phyloP scores from a whole-genome alignment of 2,329 filamentous ascomycete genomes.

The Epichloe scottii region DNA sequence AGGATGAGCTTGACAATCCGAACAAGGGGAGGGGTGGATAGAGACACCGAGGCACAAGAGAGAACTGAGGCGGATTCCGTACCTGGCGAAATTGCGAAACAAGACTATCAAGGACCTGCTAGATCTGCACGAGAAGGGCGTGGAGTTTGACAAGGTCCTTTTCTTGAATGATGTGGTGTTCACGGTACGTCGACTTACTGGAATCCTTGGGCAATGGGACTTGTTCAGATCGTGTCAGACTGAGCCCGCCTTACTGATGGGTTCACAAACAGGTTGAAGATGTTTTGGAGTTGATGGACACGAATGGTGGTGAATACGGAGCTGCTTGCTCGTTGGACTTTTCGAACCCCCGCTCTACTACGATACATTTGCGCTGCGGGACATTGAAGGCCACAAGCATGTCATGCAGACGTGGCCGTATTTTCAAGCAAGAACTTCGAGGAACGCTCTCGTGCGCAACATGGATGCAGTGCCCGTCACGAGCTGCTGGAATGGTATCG shows the following conservation, averaged over 20 bases:
- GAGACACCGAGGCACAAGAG: conserved; percentile 38
- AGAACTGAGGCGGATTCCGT: conserved; percentile 55
- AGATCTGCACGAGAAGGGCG: conserved; percentile 34
- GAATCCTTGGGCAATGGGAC: neutral
- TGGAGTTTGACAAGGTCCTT: conserved; percentile 44
- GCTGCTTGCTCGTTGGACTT: conserved; percentile 53
- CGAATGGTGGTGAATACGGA: conserved; percentile 44
- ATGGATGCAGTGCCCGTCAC: conserved; percentile 30
- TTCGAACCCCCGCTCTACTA: conserved; percentile 39
- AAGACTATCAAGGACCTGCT: conserved; percentile 46
- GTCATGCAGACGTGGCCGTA: conserved; percentile 47
- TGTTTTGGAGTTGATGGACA: conserved; percentile 41
- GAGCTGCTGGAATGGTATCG: conserved; percentile 35
- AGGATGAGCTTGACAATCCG: conserved; percentile 36
- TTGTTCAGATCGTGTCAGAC: no score
- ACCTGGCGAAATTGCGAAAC: conserved; percentile 53
- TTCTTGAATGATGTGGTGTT: conserved; percentile 55
- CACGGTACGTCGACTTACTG: conserved; percentile 24
- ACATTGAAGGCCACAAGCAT: conserved; percentile 36
- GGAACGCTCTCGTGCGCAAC: conserved; percentile 38
- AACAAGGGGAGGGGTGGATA: conserved; percentile 48
- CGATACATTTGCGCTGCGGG: conserved; percentile 50
- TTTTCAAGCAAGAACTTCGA: conserved; percentile 37
- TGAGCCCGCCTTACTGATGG: neutral
- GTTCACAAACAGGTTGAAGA: conserved; percentile 34